phyloP scores from a whole-genome alignment of 2,329 filamentous ascomycete genomes.

The Neonectria sp. region DNA sequence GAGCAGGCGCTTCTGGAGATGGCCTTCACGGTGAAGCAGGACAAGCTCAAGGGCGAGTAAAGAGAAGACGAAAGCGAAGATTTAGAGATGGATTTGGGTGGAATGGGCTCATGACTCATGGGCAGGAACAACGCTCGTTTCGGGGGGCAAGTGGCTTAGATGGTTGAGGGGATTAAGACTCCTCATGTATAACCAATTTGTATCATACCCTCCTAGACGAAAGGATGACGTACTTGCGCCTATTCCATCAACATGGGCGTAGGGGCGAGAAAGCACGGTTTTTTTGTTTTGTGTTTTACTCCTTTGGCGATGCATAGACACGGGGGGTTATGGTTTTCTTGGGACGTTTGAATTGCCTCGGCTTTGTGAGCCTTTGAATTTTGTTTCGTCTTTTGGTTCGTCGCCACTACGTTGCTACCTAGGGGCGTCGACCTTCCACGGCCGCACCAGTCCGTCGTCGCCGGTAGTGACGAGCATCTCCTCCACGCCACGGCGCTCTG shows the following conservation, averaged over 20 bases:
- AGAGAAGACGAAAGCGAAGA: slow-evolving; percentile 1
- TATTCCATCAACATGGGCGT: slow-evolving; percentile 43
- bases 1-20: slow-evolving; percentile 85
- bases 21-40: slow-evolving; percentile 76
- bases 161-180: slow-evolving; percentile 43
- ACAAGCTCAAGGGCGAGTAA: slow-evolving; percentile 79
- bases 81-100: slow-evolving; percentile 33
- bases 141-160: slow-evolving; percentile 39
- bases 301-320: slow-evolving; percentile 24
- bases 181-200: slow-evolving; percentile 51
- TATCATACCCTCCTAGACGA: slow-evolving; percentile 53
- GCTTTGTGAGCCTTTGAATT: neutral
- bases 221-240: slow-evolving; percentile 43
- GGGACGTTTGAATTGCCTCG: slow-evolving; percentile 1
- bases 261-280: slow-evolving; percentile 45
- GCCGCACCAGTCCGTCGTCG: slow-evolving; percentile 89
- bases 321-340: neutral
- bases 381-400: slow-evolving; percentile 23
- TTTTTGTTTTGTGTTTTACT: slow-evolving; percentile 36
- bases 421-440: slow-evolving; percentile 76
- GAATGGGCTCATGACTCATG: slow-evolving; percentile 31
- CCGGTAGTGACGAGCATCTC: slow-evolving; percentile 93
- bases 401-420: slow-evolving; percentile 32
- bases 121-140: slow-evolving; percentile 39
- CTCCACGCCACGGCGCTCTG: slow-evolving; percentile 71